These are phyloP conservation scores for Trichoderma polysporum DNA, from an alignment of 2,329 filamentous ascomycete species.

Conservation along the genomic window DNA sequence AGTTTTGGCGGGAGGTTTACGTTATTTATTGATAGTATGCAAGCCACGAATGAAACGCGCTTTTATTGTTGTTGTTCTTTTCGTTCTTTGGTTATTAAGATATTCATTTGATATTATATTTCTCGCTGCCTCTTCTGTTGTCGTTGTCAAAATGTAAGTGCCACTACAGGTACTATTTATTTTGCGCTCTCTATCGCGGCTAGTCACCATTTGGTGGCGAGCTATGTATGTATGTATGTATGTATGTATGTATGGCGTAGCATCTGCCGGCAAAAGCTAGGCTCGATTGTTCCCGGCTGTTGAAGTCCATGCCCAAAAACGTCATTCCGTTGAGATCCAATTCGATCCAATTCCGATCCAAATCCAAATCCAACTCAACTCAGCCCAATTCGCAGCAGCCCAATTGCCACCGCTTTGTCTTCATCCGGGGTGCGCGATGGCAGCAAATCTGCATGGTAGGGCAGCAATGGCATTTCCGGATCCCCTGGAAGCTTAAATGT, in stretches of 20 bases:
- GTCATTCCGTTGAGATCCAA: neutral
- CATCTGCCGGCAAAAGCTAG: slow-evolving; percentile 1
- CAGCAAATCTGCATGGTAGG: neutral
- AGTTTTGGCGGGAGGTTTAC: neutral
- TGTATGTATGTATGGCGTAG: no score
- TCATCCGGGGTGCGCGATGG: neutral
- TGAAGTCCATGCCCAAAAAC: neutral
- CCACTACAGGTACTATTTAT: no score
- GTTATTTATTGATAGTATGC: slow-evolving; percentile 10
- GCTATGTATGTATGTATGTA: no score
- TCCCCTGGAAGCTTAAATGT: slow-evolving; percentile 13
- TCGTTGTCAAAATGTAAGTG: neutral
- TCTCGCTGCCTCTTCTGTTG: neutral
- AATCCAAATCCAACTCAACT: neutral
- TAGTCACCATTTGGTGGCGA: no score
- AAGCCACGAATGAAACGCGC: slow-evolving; percentile 8
- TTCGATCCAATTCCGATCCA: neutral
- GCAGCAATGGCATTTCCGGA: neutral
- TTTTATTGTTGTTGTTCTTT: neutral
- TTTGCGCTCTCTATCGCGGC: no score
- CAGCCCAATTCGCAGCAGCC: no score
- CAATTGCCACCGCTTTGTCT: neutral
- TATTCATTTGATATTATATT: neutral
- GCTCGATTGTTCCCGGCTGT: neutral
- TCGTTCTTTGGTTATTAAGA: neutral